A percentile compares a stretch with the other conserved stretches of the same genome.
These are phyloP conservation scores for Botrytis cinerea DNA, from an alignment of 2,329 filamentous ascomycete species.

Conservation along the genomic window DNA sequence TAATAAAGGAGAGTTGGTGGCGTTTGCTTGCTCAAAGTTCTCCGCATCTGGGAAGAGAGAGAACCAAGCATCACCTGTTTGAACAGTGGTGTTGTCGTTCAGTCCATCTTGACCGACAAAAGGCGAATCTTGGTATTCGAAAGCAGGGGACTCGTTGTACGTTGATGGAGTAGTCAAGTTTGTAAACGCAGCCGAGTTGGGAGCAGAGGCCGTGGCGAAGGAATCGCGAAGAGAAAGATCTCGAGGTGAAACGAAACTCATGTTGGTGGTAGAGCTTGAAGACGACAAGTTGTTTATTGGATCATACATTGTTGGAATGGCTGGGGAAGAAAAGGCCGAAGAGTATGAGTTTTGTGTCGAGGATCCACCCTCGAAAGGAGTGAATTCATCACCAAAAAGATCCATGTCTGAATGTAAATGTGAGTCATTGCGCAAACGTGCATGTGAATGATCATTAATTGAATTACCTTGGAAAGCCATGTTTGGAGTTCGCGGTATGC, in stretches of 20 bases:
- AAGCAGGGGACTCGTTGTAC: slow-evolving; percentile 74
- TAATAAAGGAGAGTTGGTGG: slow-evolving; percentile 33
- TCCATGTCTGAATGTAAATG: slow-evolving; percentile 52
- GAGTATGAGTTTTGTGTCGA: slow-evolving; percentile 36
- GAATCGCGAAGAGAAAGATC: slow-evolving; percentile 73
- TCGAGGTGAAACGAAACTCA: slow-evolving; percentile 79
- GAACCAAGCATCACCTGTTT: slow-evolving; percentile 62
- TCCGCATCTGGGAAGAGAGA: slow-evolving; percentile 66
- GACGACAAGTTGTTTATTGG: slow-evolving; percentile 44
- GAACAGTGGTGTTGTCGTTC: slow-evolving; percentile 1
- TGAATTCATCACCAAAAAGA: slow-evolving; percentile 55
- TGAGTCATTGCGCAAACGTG: slow-evolving; percentile 38
- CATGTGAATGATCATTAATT: slow-evolving; percentile 23
- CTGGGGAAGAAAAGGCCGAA: slow-evolving; percentile 40
- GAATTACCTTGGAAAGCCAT: slow-evolving; percentile 61
- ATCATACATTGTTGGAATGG: slow-evolving; percentile 52
- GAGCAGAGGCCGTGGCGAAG: slow-evolving; percentile 65
- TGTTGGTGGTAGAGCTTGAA: slow-evolving; percentile 51
- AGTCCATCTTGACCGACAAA: slow-evolving; percentile 61
- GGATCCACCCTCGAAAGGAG: slow-evolving; percentile 51
- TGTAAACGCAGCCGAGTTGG: slow-evolving; percentile 79
- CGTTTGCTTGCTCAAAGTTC: slow-evolving; percentile 30
- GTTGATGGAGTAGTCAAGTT: slow-evolving; percentile 83
- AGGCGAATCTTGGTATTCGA: slow-evolving; percentile 72
- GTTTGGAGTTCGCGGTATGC: slow-evolving; percentile 48